Percentiles rank a stretch among this genome's conserved stretches.
These are phyloP conservation scores for Exobasidium cylindrosporum DNA, from an alignment of 1,284 basidiomycete species.

Conservation along the genomic window DNA sequence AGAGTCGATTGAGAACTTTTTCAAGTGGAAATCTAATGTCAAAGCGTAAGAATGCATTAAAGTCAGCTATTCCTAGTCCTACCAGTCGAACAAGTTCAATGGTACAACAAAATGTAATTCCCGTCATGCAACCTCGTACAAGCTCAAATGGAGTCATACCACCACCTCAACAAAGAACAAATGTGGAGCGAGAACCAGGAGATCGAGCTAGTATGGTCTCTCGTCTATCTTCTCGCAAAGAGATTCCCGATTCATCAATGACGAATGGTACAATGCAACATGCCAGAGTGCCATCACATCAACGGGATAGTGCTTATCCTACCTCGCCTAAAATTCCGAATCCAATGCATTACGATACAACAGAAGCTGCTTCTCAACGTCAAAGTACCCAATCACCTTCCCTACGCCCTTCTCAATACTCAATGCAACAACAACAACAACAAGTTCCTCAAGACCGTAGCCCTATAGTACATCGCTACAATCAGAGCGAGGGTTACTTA, in stretches of 20 bases:
- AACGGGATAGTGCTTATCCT: background rate
- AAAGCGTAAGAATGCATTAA: background rate
- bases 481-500: background rate
- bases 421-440: background rate
- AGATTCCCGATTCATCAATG: background rate
- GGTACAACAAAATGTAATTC: background rate
- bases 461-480: background rate
- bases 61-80: background rate
- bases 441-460: too few relatives aligned
- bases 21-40: background rate
- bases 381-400: background rate
- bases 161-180: too few relatives aligned
- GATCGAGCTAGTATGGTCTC: background rate
- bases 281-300: too few relatives aligned
- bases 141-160: too few relatives aligned
- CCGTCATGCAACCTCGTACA: background rate
- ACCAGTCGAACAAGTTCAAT: background rate
- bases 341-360: background rate
- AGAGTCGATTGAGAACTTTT: background rate
- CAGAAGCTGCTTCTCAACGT: background rate
- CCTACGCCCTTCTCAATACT: background rate
- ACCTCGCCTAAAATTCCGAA: background rate
- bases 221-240: conserved; percentile 6
- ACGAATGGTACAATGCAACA: too few relatives aligned
- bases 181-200: background rate